Evolutionary conservation across 805 yeast genomes (phyloP), one percentile per base, ranked within the genome.

Genomic region (Pichia deserticola): DNA sequence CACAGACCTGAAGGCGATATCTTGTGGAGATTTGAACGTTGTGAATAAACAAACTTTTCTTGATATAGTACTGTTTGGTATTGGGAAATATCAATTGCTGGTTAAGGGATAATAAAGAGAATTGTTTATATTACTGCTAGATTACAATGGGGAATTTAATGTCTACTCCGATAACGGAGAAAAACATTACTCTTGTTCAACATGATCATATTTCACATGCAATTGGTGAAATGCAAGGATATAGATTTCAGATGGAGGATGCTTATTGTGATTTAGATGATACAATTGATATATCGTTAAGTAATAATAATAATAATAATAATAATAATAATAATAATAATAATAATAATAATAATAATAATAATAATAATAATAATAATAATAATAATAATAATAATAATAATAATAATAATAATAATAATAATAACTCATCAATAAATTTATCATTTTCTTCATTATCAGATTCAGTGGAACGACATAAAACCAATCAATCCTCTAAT

Each of bases 141-240:
- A 20, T 20, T 20, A 20, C 36, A 30, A 84, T 85, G 92, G 92
- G 92, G 4, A 88, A 84, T 60, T 65, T 84, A 50, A 68, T 84
- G 49, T 84, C 90, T 40, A 88, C 82, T 59, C 89, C 90, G 2
- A 74, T 82, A 44, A 83, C 84, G 54, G 88, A 83, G 53, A 83
- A 84, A 62, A 66, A 76, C 40, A 74, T 84, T 42, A 77, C 78
- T 20, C 71, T 73, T 52, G 70, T 69, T 47, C 69, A 61, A 44
- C 72, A 69, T 53, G 67, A 63, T 35, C 71, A 78, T 36, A 62
- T 79, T 44, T 74, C 81, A 35, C 82, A 82, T 58, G 74, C 81
- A 43, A 70, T 84, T 5, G 90, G 89, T 3, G 77, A 86, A 33
- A 85, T 84, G 88, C 89, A 84, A 61, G 90, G 92, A 5, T 84